Percentiles rank a stretch among this genome's conserved stretches.
phyloP scores from a whole-genome alignment of 768 basidiomycete species.

The Holtermannia corniformis region DNA sequence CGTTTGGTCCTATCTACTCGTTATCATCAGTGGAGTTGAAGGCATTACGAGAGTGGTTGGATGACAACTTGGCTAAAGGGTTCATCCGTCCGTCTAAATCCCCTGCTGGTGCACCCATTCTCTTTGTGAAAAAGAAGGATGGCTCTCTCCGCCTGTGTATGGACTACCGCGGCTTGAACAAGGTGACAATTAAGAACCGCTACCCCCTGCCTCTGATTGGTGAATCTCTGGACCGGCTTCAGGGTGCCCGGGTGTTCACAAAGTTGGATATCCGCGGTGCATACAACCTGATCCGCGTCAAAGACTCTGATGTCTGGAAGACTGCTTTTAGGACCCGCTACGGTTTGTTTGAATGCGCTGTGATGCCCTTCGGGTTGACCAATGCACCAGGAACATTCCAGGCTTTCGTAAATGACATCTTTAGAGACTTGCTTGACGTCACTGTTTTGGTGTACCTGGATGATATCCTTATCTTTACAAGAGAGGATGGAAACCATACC shows the following conservation, averaged over 20 bases:
- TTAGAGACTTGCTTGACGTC: not conserved
- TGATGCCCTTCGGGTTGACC: not conserved
- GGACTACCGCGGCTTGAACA: conserved; percentile 36
- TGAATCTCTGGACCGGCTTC: conserved; percentile 13
- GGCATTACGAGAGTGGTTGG: conserved; percentile 40
- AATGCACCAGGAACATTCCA: not conserved
- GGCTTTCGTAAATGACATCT: not conserved
- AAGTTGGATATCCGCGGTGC: conserved; percentile 19
- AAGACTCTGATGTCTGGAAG: conserved; percentile 36
- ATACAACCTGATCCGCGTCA: conserved; percentile 18
- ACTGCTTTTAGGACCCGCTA: conserved; percentile 7
- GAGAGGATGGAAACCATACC: conserved; percentile 1
- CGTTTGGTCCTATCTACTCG: conserved; percentile 40
- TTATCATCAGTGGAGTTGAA: conserved; percentile 38
- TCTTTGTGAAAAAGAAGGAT: conserved; percentile 44
- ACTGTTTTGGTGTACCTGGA: not conserved
- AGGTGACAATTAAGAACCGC: conserved; percentile 17
- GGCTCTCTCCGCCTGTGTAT: conserved; percentile 34
- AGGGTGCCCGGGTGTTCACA: conserved; percentile 6
- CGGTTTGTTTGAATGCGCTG: not conserved
- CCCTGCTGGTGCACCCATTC: conserved; percentile 18
- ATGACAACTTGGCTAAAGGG: conserved; percentile 42
- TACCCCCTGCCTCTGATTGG: conserved; percentile 23
- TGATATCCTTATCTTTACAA: conserved; percentile 17
- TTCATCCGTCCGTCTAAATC: conserved; percentile 41